These are phyloP conservation scores for Scheffersomyces stipitis DNA, from an alignment of 805 yeast species.

Conservation along the genomic window DNA sequence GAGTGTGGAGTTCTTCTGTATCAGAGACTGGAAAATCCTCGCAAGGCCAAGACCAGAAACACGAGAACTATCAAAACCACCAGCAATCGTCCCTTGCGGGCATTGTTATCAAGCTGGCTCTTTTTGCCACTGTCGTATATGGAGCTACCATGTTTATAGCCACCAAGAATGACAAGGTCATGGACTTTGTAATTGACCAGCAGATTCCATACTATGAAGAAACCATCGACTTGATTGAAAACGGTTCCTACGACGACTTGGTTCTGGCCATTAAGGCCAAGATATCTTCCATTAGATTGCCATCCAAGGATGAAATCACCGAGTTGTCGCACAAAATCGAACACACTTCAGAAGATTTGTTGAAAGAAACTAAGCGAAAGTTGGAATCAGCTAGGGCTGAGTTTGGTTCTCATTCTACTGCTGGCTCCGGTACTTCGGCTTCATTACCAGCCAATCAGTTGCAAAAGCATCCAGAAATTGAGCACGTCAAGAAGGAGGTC, in stretches of 20 bases:
- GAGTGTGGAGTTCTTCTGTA: no score
- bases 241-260: conserved; percentile 34
- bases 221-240: conserved; percentile 36
- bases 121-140: conserved; percentile 28
- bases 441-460: conserved; percentile 42
- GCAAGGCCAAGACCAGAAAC: no score
- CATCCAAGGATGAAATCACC: conserved; percentile 32
- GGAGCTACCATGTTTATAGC: conserved; percentile 42
- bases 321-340: conserved; percentile 34
- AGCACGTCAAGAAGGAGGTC: conserved; percentile 28
- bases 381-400: no score
- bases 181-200: conserved; percentile 45
- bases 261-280: conserved; percentile 17
- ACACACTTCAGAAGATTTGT: conserved; percentile 31
- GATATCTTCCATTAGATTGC: conserved; percentile 21
- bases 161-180: conserved; percentile 42
- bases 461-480: conserved; percentile 40
- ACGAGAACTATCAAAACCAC: no score
- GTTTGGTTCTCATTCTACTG: conserved; percentile 6
- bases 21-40: no score
- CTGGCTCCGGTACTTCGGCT: conserved; percentile 9
- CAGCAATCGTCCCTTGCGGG: no score
- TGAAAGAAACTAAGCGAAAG: conserved; percentile 37
- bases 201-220: conserved; percentile 45
- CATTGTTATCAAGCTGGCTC: conserved; percentile 29